Evolutionary conservation across 2,329 filamentous ascomycete genomes (phyloP).

Genomic region (Trichoderma hamatum): DNA sequence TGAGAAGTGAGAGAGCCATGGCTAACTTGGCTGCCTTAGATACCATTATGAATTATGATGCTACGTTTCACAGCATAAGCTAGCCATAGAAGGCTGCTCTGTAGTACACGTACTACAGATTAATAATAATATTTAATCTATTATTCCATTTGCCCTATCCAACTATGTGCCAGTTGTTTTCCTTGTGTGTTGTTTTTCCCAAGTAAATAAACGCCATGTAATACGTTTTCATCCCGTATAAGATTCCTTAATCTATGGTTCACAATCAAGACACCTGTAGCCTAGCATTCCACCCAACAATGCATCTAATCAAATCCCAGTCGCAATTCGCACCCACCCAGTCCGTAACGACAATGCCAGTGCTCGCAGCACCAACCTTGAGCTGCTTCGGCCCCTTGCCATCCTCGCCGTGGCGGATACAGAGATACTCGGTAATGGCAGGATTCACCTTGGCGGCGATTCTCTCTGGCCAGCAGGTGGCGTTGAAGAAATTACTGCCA

Average conservation of each 20-base stretch:
- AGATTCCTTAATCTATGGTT: background rate
- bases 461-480: conserved; percentile 88
- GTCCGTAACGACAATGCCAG: conserved; percentile 89
- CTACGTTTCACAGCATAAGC: background rate
- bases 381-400: conserved; percentile 54
- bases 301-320: conserved; percentile 86
- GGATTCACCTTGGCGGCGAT: conserved; percentile 89
- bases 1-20: background rate
- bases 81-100: background rate
- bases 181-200: background rate
- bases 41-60: background rate
- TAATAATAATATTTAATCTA: background rate
- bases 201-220: background rate
- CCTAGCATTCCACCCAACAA: conserved; percentile 88
- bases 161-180: background rate
- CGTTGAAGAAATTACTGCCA: conserved; percentile 92
- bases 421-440: conserved; percentile 66
- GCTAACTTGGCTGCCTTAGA: conserved; percentile 7
- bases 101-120: background rate
- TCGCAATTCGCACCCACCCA: conserved; percentile 87
- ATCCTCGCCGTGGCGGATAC: conserved; percentile 57
- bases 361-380: conserved; percentile 70
- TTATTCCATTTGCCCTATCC: background rate
- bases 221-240: background rate
- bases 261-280: conserved; percentile 46